Conservation (phyloP, 1,284 basidiomycete genomes). For the Cronartium quercuum region DNA sequence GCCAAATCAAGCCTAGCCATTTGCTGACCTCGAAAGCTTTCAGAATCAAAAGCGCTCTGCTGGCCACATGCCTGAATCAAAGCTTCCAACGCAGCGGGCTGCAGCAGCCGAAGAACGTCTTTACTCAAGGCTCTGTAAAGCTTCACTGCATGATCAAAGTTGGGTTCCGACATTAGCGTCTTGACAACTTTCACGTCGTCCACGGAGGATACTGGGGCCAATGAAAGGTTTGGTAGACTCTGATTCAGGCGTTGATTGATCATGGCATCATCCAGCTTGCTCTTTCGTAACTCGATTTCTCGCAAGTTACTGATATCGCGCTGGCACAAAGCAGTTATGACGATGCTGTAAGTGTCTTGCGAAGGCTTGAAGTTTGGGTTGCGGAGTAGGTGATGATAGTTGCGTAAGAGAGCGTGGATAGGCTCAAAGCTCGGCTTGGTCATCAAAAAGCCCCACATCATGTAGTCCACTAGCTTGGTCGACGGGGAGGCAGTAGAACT, state of each 20-base stretch:
- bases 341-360: slow-evolving; percentile 30
- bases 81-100: slow-evolving; percentile 19
- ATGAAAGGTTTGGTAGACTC: slow-evolving; percentile 25
- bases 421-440: slow-evolving; percentile 28
- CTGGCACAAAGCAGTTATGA: slow-evolving; percentile 29
- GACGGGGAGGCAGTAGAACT: slow-evolving; percentile 20
- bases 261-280: slow-evolving; percentile 6
- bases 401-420: slow-evolving; percentile 18
- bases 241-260: slow-evolving; percentile 35
- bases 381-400: slow-evolving; percentile 18
- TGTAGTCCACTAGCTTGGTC: slow-evolving; percentile 21
- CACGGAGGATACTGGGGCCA: slow-evolving; percentile 7
- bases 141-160: slow-evolving; percentile 11
- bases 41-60: not conserved
- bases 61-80: slow-evolving; percentile 20
- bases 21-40: not conserved
- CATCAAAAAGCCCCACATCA: slow-evolving; percentile 32
- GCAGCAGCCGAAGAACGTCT: slow-evolving; percentile 13
- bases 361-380: slow-evolving; percentile 19
- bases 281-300: slow-evolving; percentile 17
- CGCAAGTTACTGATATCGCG: slow-evolving; percentile 19
- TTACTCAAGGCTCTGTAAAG: slow-evolving; percentile 16
- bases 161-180: slow-evolving; percentile 16
- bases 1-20: slow-evolving; percentile 19
- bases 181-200: slow-evolving; percentile 14